These are phyloP conservation scores for Talaromyces piceae DNA, from an alignment of 2,329 filamentous ascomycete genomes.

Conservation along the genomic window DNA sequence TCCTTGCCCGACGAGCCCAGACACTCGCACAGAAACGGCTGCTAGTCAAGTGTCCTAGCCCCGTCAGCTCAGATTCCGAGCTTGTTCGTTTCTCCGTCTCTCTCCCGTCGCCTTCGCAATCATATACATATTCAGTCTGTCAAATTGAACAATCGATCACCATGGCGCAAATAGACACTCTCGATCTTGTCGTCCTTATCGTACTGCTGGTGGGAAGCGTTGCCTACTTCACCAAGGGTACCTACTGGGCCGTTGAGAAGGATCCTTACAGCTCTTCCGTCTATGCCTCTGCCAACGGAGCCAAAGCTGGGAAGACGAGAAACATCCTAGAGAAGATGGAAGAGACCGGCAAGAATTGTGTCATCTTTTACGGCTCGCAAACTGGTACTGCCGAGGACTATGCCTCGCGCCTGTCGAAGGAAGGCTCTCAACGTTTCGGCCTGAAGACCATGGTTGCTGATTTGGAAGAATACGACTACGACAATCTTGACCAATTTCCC, in stretches of 20 bases:
- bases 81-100: background rate
- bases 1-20: background rate
- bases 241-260: constrained; percentile 80
- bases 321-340: constrained; percentile 96
- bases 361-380: constrained; percentile 97
- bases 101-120: constrained; percentile 3
- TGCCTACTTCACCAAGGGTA: constrained; percentile 97
- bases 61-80: background rate
- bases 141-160: constrained; percentile 17
- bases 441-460: constrained; percentile 98
- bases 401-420: constrained; percentile 89
- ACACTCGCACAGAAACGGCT: background rate
- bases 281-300: constrained; percentile 53
- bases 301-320: constrained; percentile 75
- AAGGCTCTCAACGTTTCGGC: constrained; percentile 91
- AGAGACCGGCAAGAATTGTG: constrained; percentile 90
- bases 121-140: background rate
- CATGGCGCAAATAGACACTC: constrained; percentile 94
- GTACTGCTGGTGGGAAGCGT: constrained; percentile 77
- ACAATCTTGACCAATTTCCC: constrained; percentile 82
- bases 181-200: constrained; percentile 88
- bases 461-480: constrained; percentile 94
- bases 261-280: constrained; percentile 80
- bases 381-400: constrained; percentile 98
- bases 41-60: background rate